Evolutionary conservation across 2,329 filamentous ascomycete species (phyloP), one percentile per base, ranked within the genome.

Genomic region (Coniochaeta prunicola): DNA sequence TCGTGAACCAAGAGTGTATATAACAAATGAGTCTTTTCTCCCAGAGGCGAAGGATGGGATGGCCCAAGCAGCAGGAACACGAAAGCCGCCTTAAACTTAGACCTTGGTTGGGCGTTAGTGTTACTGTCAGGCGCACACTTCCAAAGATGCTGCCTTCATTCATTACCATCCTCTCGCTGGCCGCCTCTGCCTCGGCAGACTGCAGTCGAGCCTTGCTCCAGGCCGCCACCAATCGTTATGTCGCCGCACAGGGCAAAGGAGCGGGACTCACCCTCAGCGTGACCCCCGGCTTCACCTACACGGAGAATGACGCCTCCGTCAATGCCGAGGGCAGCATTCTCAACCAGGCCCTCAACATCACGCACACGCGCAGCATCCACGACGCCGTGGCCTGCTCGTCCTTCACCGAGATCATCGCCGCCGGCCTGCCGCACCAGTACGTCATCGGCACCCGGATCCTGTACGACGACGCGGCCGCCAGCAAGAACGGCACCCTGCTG

Each of bases 371-470:
- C 38, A 61, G 57, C 57, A 57, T 57, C 28, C 57, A 57, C 50
- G 61, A 63, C 57, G 48, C 60, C 28, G 53, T 57, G 21, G 40
- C 40, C 21, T 63, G 61, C 57, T 33, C 53, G 17, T 56, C 58
- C 21, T 59, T 59, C 55, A 61, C 61, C 10, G 61, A 63, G 56
- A 31, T 63, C 19, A 60, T 61, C 30, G 59, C 57, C 30, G 53
- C 58, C 19, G 38, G 48, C 17, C 34, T 38, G 1, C 36, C 30
- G 30, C 31, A 45, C 4, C 61, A 58, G 12, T 59, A 60, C 54
- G 61, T 63, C 30, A 61, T 63, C 34, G 58, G 57, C n/a, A 61
- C 59, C 12, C 58, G 60, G 31, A 59, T 63, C 34, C 56, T 58
- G 4, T 58, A 56, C 34, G 21, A 30, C 26, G 15, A 2, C 9